Evolutionary conservation across 352 stramenopile genomes (phyloP).

Genomic region (Pythium dissotocum): DNA sequence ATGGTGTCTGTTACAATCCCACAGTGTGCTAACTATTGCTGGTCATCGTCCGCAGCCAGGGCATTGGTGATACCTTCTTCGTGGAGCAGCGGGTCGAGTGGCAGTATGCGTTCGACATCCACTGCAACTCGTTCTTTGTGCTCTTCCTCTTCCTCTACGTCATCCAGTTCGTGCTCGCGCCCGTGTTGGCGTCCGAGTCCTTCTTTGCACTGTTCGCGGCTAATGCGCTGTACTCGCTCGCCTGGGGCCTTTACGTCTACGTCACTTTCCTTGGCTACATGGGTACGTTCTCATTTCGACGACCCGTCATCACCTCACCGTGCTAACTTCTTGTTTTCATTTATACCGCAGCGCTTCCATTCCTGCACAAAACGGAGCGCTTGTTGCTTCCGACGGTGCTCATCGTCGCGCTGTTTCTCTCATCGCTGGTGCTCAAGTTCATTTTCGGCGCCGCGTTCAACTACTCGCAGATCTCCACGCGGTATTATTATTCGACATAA

Average conservation of each 20-base stretch:
- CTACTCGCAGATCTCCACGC: constrained; percentile 64
- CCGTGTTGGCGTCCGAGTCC: constrained; percentile 89
- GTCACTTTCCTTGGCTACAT: constrained; percentile 98
- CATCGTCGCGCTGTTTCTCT: constrained; percentile 74
- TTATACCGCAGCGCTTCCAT: constrained; percentile 67
- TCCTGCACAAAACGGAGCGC: constrained; percentile 89
- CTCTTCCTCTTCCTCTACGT: constrained; percentile 96
- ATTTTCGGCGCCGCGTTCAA: constrained; percentile 73
- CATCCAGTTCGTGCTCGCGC: constrained; percentile 95
- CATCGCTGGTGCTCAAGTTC: constrained; percentile 77
- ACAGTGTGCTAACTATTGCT: neutral
- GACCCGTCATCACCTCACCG: neutral
- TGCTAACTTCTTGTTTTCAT: constrained; percentile 1
- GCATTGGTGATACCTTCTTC: constrained; percentile 78
- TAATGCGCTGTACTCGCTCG: constrained; percentile 94
- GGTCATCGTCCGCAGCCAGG: constrained; percentile 37
- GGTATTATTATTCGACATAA: constrained; percentile 78
- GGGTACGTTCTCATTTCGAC: constrained; percentile 47
- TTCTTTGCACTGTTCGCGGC: constrained; percentile 90
- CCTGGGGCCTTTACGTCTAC: constrained; percentile 96
- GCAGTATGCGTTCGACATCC: constrained; percentile 99
- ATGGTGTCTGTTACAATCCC: constrained; percentile 4
- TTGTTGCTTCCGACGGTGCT: constrained; percentile 85
- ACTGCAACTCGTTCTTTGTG: constrained; percentile 99
- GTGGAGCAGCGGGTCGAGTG: constrained; percentile 98